Evolutionary conservation across 805 yeast species (phyloP), one percentile per base, ranked within the genome.

Genomic region (Barnettozyma siamensis): DNA sequence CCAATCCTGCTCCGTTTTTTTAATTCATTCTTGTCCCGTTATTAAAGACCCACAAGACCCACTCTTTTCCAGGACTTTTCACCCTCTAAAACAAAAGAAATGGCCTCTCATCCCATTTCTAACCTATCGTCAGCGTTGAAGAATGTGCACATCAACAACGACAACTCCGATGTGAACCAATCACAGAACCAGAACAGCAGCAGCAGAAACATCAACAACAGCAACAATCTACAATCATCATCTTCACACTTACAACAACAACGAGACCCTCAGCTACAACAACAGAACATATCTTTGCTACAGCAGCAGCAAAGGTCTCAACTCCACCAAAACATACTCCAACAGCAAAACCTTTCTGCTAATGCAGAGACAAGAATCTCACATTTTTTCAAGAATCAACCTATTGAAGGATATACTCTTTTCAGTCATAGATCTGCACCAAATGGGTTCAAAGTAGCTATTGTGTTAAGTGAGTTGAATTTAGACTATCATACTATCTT

Each of bases 401-500:
- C 96, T 10, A 63, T 73, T 16, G 83, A 80, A 48, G 97, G 97
- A 2, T 86, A 76, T 61, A 87, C 96, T 2, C 69, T 89, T 35
- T 88, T 76, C 49, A 85, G 76, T 55, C 95, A 64, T 78, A 82
- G 94, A 51, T 82, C 91, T 4, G 96, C 96, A 1, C 97, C 97
- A 21, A 89, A 89, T 63, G 97, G 97, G 2, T 89, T 87, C 71
- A 91, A 93, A 64, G 95, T 91, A 13, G 96, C 97, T 21, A 88
- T 89, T 34, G 82, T 88, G 24, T 68, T 93, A 44, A 77, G 88
- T 43, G 98, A 91, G 62, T 73, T 91, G 51, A 83, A 83, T 43
- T 73, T 83, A 56, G 76, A 76, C 27, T 91, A 83, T 65, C 78
- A 80, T 51, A 88, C 96, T 2, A 78, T 88, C 41, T 83, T 86